Percentiles rank a stretch among this genome's conserved stretches.
Evolutionary conservation across 805 yeast genomes (phyloP).

Genomic region (Zygotorulaspora sp.): DNA sequence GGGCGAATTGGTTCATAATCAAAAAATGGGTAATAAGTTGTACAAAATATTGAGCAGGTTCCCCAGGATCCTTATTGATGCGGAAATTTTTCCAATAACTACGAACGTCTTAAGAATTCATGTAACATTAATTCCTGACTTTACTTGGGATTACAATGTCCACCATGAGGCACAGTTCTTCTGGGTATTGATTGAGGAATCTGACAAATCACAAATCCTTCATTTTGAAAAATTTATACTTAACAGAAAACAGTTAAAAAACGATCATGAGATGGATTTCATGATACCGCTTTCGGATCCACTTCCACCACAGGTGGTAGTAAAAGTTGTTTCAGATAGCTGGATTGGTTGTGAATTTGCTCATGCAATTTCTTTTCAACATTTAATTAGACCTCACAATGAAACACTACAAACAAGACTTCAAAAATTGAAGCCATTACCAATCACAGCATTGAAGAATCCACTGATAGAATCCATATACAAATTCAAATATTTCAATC

Average conservation of each 20-base stretch:
- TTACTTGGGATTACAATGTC: conserved; percentile 73
- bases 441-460: conserved; percentile 73
- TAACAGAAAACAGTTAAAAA: conserved; percentile 49
- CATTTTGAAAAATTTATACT: conserved; percentile 81
- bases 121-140: conserved; percentile 65
- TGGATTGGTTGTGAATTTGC: conserved; percentile 86
- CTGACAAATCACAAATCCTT: conserved; percentile 64
- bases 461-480: conserved; percentile 65
- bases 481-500: conserved; percentile 82
- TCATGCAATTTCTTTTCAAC: conserved; percentile 81
- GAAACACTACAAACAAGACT: conserved; percentile 82
- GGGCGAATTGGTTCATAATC: conserved; percentile 86
- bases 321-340: conserved; percentile 72
- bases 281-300: conserved; percentile 91
- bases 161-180: conserved; percentile 85
- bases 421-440: conserved; percentile 78
- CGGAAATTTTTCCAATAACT: conserved; percentile 87
- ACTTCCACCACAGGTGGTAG: conserved; percentile 80
- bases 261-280: conserved; percentile 72
- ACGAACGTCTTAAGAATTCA: conserved; percentile 79
- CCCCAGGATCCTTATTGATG: conserved; percentile 69
- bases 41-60: conserved; percentile 60
- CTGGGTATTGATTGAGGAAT: conserved; percentile 90
- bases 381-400: conserved; percentile 80
- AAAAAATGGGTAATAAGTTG: conserved; percentile 61